Evolutionary conservation across 768 basidiomycete genomes (phyloP).

Genomic region (Dentipellis sp.): DNA sequence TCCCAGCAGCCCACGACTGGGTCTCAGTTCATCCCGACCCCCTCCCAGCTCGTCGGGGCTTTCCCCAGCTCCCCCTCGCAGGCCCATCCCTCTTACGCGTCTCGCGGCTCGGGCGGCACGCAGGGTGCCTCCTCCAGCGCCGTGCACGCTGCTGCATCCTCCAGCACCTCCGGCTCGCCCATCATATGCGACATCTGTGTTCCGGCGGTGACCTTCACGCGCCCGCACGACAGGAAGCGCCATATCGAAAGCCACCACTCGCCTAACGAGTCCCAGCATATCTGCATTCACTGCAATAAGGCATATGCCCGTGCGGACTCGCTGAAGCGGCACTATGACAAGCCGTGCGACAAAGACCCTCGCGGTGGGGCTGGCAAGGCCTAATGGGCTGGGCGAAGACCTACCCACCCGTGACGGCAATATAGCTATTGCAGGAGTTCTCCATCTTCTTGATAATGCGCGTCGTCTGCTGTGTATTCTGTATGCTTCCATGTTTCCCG

Average conservation of each 20-base stretch:
- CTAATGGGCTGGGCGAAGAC: background rate
- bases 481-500: too few relatives aligned
- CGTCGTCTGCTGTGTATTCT: too few relatives aligned
- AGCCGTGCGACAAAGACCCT: slow-evolving; percentile 56
- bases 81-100: background rate
- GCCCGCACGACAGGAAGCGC: slow-evolving; percentile 74
- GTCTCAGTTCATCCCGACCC: slow-evolving; percentile 2
- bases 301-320: slow-evolving; percentile 75
- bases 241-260: slow-evolving; percentile 75
- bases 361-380: slow-evolving; percentile 3
- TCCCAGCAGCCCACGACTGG: slow-evolving; percentile 5
- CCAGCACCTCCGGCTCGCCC: slow-evolving; percentile 16
- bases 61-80: background rate
- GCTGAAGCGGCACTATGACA: slow-evolving; percentile 74
- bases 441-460: too few relatives aligned
- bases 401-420: too few relatives aligned
- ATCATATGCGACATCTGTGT: slow-evolving; percentile 61
- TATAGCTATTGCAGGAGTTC: too few relatives aligned
- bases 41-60: slow-evolving; percentile 2
- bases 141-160: slow-evolving; percentile 11
- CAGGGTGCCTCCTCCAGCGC: background rate
- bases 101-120: background rate
- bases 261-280: slow-evolving; percentile 42
- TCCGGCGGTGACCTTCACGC: slow-evolving; percentile 55
- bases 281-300: slow-evolving; percentile 66